Conservation (phyloP, 2,329 filamentous ascomycete genomes). For the Teratosphaeria viscida region DNA sequence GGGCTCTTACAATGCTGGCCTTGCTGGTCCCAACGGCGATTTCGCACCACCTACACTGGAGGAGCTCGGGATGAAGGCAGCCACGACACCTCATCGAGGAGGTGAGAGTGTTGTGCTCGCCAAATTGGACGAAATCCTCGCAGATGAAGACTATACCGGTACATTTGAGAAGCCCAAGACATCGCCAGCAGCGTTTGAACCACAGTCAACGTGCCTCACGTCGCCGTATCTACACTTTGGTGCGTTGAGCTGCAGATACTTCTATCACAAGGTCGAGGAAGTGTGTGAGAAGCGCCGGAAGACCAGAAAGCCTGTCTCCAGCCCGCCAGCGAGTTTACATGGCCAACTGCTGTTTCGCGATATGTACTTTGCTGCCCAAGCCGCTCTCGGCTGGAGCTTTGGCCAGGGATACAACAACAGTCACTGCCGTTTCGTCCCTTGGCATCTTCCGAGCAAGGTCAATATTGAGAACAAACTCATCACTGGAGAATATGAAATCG, state of each 20-base stretch:
- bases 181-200: conserved; percentile 61
- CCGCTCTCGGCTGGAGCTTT: conserved; percentile 54
- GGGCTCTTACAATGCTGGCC: conserved; percentile 43
- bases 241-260: conserved; percentile 56
- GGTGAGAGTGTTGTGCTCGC: conserved; percentile 58
- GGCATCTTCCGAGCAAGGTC: conserved; percentile 59
- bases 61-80: conserved; percentile 56
- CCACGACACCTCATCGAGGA: conserved; percentile 57
- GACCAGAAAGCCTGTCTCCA: conserved; percentile 40
- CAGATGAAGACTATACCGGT: conserved; percentile 57
- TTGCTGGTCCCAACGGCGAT: conserved; percentile 57
- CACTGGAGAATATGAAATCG: conserved; percentile 54
- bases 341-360: conserved; percentile 69
- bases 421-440: conserved; percentile 64
- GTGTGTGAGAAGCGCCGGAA: conserved; percentile 48
- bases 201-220: conserved; percentile 61
- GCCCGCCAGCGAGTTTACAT: conserved; percentile 56
- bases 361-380: conserved; percentile 75
- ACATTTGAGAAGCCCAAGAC: conserved; percentile 69
- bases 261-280: conserved; percentile 62
- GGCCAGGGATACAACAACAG: conserved; percentile 55
- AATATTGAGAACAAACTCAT: conserved; percentile 37
- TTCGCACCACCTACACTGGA: conserved; percentile 61
- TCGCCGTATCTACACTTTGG: conserved; percentile 69
- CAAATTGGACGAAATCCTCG: conserved; percentile 48